Percentiles rank a stretch among this genome's conserved stretches.
Evolutionary conservation across 257 asterid genomes (phyloP).

Genomic region (Nicotiana tomentosiformis): DNA sequence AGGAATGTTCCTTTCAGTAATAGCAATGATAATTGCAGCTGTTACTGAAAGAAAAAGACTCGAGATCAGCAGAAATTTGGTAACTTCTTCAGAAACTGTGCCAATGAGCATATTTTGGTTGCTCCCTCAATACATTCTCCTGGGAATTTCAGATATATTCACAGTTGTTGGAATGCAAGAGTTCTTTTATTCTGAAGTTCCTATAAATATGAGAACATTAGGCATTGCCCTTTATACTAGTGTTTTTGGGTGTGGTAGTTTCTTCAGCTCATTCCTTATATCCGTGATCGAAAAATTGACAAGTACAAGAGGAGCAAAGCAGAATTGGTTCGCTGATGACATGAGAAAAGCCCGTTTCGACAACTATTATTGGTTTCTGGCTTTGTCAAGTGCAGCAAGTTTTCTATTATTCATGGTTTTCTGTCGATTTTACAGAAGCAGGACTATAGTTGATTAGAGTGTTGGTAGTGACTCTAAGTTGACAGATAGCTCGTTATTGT

Average conservation of each 20-base stretch:
- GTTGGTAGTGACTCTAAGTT: background rate
- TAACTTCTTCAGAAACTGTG: conserved; percentile 15
- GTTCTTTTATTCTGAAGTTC: conserved; percentile 84
- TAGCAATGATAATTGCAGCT: conserved; percentile 87
- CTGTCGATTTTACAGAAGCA: conserved; percentile 27
- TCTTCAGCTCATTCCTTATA: conserved; percentile 62
- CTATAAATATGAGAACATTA: conserved; percentile 67
- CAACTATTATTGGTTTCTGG: conserved; percentile 61
- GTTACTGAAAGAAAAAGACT: conserved; percentile 52
- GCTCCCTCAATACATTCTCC: conserved; percentile 74
- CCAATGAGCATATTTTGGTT: conserved; percentile 76
- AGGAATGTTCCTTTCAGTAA: conserved; percentile 75
- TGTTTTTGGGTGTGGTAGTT: conserved; percentile 83
- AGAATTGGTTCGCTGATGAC: conserved; percentile 67
- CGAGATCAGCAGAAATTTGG: conserved; percentile 11
- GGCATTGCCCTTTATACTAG: conserved; percentile 89
- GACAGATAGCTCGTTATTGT: background rate
- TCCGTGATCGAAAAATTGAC: conserved; percentile 54
- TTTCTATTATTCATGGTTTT: conserved; percentile 34
- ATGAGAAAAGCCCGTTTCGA: conserved; percentile 51
- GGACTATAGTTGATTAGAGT: background rate
- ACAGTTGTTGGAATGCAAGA: conserved; percentile 99
- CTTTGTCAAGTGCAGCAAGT: conserved; percentile 36
- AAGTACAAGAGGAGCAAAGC: conserved; percentile 18
- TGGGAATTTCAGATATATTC: conserved; percentile 87